Base-by-base conservation (phyloP, 495 filamentous ascomycete genomes). In the Aeminium ludgeri region DNA sequence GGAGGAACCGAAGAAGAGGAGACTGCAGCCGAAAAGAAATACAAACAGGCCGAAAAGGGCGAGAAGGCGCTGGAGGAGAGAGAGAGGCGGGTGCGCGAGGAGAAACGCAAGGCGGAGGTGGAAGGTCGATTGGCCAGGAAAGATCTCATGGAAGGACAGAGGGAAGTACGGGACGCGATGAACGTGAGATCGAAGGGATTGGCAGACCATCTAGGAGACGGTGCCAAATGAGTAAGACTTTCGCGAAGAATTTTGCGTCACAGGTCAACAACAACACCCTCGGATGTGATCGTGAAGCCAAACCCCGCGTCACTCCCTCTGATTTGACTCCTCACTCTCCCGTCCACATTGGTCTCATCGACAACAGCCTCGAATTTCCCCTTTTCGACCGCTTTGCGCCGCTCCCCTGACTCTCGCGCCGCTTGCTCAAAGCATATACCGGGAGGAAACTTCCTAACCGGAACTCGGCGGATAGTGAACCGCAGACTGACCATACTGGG, bases 111-210 rank as follows among this genome's bases (percentile, higher is more conserved):
- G 48, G 74, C 79, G 46, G 66, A 70, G 53, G 70, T 74, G 42
- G 75, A 79, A 29, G 57, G 86, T 25, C 59, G 71, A 30, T 72
- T 65, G 45, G 74, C 80, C 30, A 81, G 72, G 54, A 73, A 73
- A 29, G 65, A 74, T 30, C 51, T 92, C 17, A 59, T 70, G 23
- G 82, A 87, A 57, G 82, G 80, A 38, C 82, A 89, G 57, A 66
- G 68, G 31, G 82, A 93, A 55, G 58, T 94, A 23, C 72, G 86
- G 51, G 67, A 69, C 45, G 85, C 85, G 11, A 83, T 87, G 78
- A 7, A n/a, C n/a, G n/a, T n/a, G n/a, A n/a, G n/a, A n/a, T n/a
- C n/a, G n/a, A n/a, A n/a, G n/a, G n/a, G n/a, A n/a, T n/a, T n/a
- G n/a, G n/a, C n/a, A n/a, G n/a, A n/a, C n/a, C n/a, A n/a, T n/a